phyloP scores from a whole-genome alignment of 495 filamentous ascomycete species.

The Annulohypoxylon stygium region DNA sequence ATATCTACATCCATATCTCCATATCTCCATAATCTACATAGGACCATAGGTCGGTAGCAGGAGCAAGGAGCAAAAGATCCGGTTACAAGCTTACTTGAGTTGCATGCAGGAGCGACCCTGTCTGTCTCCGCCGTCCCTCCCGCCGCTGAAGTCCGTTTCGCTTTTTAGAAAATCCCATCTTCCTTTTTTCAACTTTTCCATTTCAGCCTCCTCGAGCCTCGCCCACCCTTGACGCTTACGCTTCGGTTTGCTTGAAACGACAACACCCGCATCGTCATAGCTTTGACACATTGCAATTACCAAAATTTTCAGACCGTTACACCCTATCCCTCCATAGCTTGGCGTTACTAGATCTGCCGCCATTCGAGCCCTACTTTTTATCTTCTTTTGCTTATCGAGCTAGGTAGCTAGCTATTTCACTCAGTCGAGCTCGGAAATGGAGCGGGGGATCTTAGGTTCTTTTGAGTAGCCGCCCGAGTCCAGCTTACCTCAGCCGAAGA shows the following conservation, averaged over 20 bases:
- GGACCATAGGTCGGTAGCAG: no score
- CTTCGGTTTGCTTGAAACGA: slow-evolving; percentile 9
- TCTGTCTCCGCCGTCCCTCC: slow-evolving; percentile 30
- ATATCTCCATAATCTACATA: no score
- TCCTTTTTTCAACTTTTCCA: slow-evolving; percentile 15
- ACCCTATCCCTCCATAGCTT: not conserved
- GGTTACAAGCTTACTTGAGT: slow-evolving; percentile 24
- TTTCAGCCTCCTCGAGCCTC: slow-evolving; percentile 39
- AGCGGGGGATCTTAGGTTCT: slow-evolving; percentile 39
- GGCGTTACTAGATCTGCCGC: not conserved
- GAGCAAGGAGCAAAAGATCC: slow-evolving; percentile 19
- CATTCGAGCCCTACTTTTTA: not conserved
- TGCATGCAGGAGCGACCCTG: slow-evolving; percentile 20
- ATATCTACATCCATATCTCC: not conserved
- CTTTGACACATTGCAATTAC: slow-evolving; percentile 9
- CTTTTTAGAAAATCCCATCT: slow-evolving; percentile 9
- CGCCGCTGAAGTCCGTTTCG: slow-evolving; percentile 27
- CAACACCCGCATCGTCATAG: slow-evolving; percentile 17
- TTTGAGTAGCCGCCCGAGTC: slow-evolving; percentile 37
- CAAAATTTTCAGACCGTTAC: slow-evolving; percentile 10
- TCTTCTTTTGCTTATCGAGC: slow-evolving; percentile 4
- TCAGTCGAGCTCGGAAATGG: slow-evolving; percentile 41
- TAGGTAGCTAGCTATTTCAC: slow-evolving; percentile 33
- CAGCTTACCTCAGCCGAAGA: slow-evolving; percentile 29
- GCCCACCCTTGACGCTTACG: slow-evolving; percentile 17